Percentiles rank a stretch among this genome's conserved stretches.
Evolutionary conservation across 768 basidiomycete species (phyloP).

Genomic region (Amanita molliuscula): DNA sequence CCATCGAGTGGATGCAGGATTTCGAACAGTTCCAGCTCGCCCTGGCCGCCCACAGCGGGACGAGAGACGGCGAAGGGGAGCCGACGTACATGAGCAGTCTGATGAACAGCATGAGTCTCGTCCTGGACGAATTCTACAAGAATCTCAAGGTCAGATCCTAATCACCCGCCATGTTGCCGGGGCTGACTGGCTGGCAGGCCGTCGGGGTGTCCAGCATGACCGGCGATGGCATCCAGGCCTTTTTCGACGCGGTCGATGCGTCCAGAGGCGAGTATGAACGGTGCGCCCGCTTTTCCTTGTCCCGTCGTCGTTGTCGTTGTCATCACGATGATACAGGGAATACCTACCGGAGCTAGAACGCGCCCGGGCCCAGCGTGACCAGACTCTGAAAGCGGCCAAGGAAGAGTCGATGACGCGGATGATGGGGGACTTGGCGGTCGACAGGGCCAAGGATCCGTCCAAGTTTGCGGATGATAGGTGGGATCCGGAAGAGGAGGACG

Average conservation of each 20-base stretch:
- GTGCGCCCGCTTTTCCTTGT: too few species aligned
- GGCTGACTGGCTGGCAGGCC: conserved; percentile 36
- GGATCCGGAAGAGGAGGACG: conserved; percentile 48
- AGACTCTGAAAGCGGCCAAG: conserved; percentile 54
- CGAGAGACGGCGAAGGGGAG: conserved; percentile 74
- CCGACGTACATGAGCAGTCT: conserved; percentile 97
- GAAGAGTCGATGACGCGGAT: conserved; percentile 68
- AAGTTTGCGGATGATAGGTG: conserved; percentile 48
- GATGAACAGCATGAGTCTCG: conserved; percentile 98
- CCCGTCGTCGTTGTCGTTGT: too few species aligned
- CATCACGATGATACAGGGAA: conserved; percentile 61
- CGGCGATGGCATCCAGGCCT: conserved; percentile 86
- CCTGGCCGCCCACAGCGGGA: conserved; percentile 57
- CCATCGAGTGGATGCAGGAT: conserved; percentile 96
- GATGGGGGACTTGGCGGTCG: conserved; percentile 73
- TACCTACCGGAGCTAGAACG: conserved; percentile 86
- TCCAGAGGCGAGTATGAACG: conserved; percentile 82
- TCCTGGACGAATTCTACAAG: conserved; percentile 97
- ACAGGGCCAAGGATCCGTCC: conserved; percentile 54
- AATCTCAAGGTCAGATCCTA: conserved; percentile 61
- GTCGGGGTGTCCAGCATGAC: conserved; percentile 96
- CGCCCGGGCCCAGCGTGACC: conserved; percentile 53
- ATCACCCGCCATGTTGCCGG: neutral
- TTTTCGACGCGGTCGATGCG: conserved; percentile 85
- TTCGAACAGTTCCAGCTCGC: conserved; percentile 94